These are phyloP conservation scores for Mortierella sp. DNA, from an alignment of 371 early-diverging fungal genomes.

Conservation along the genomic window DNA sequence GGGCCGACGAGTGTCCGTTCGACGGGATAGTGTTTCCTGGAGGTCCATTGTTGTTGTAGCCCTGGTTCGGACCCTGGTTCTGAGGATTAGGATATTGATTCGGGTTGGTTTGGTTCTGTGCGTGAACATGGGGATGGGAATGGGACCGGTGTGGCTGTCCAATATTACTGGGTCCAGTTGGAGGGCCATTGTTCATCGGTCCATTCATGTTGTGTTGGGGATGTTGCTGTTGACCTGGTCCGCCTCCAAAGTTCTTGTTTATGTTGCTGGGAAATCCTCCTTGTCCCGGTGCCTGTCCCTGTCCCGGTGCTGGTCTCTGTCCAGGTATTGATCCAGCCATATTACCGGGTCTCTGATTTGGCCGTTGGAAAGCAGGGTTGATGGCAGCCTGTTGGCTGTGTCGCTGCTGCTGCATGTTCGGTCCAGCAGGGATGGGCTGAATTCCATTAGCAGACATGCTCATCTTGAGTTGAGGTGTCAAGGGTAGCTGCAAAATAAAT, in stretches of 20 bases:
- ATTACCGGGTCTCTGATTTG: constrained; percentile 20
- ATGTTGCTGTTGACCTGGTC: constrained; percentile 3
- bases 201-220: constrained; percentile 11
- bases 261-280: constrained; percentile 3
- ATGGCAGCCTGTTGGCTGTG: constrained; percentile 17
- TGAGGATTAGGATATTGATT: neutral
- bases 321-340: neutral
- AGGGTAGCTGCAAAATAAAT: constrained; percentile 6
- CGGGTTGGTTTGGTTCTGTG: neutral
- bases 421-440: constrained; percentile 19
- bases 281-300: constrained; percentile 9
- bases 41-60: too few species aligned
- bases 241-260: constrained; percentile 1
- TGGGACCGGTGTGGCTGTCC: constrained; percentile 4
- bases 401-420: constrained; percentile 24
- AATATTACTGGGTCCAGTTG: constrained; percentile 2
- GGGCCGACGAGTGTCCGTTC: constrained; percentile 8
- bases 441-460: constrained; percentile 6
- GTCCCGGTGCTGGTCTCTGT: constrained; percentile 1
- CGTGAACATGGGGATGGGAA: constrained; percentile 1
- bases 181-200: constrained; percentile 2
- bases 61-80: constrained; percentile 5
- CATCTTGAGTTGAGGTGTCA: constrained; percentile 7
- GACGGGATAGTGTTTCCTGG: neutral
- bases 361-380: constrained; percentile 40